Conservation (phyloP, 176 grass and related monocot genomes). For the Oryza australiensis region DNA sequence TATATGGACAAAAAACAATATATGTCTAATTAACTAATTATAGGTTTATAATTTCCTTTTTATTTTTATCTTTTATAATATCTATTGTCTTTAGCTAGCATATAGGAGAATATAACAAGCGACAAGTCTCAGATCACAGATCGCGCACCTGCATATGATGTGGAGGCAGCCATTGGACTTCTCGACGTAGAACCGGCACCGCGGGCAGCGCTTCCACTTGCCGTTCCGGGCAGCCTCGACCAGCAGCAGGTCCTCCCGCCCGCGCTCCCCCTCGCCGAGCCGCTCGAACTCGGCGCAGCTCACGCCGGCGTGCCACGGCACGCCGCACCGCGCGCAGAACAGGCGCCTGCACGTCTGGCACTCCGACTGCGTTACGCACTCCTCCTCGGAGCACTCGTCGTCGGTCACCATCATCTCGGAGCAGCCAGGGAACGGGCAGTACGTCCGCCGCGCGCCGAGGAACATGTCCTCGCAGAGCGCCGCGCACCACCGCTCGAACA, state of each 20-base stretch:
- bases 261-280: slow-evolving; percentile 45
- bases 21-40: too few species aligned
- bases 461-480: slow-evolving; percentile 53
- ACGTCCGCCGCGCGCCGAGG: slow-evolving; percentile 35
- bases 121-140: too few species aligned
- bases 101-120: too few species aligned
- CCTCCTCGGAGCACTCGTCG: slow-evolving; percentile 2
- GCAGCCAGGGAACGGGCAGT: slow-evolving; percentile 74
- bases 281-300: slow-evolving; percentile 51
- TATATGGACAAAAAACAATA: too few species aligned
- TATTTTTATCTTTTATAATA: too few species aligned
- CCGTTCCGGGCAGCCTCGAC: slow-evolving; percentile 52
- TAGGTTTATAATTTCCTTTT: too few species aligned
- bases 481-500: slow-evolving; percentile 58
- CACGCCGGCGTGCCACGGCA: slow-evolving; percentile 64
- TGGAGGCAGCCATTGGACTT: slow-evolving; percentile 57
- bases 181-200: slow-evolving; percentile 70
- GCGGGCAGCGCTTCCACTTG: slow-evolving; percentile 70
- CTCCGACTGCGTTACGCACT: slow-evolving; percentile 49
- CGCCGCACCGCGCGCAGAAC: slow-evolving; percentile 61
- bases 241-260: slow-evolving; percentile 56
- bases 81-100: too few species aligned
- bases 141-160: slow-evolving; percentile 72
- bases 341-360: slow-evolving; percentile 59
- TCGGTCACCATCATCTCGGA: slow-evolving; percentile 65